Percentiles rank a stretch among this genome's conserved stretches.
Evolutionary conservation across 495 filamentous ascomycete genomes (phyloP).

Genomic region (Hypoxylon cercidicola): DNA sequence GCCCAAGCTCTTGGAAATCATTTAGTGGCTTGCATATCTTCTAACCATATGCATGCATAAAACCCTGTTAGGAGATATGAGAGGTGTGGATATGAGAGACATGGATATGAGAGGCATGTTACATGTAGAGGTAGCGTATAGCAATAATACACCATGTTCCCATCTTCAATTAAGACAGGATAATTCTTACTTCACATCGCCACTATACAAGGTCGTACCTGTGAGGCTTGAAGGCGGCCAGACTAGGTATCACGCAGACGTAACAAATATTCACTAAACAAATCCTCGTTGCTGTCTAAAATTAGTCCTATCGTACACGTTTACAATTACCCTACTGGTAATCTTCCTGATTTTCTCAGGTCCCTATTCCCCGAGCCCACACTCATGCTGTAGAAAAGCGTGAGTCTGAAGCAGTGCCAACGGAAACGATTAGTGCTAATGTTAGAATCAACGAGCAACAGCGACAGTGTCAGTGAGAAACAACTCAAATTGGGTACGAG

Average conservation of each 20-base stretch:
- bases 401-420: constrained; percentile 4
- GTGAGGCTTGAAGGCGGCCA: too few species aligned
- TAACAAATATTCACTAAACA: not conserved
- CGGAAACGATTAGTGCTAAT: constrained; percentile 17
- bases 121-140: too few species aligned
- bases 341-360: not conserved
- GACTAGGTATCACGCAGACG: not conserved
- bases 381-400: not conserved
- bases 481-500: constrained; percentile 12
- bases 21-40: not conserved
- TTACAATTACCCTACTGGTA: constrained; percentile 9
- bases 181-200: too few species aligned
- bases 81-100: too few species aligned
- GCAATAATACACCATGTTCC: too few species aligned
- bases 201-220: too few species aligned
- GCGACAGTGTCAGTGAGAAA: constrained; percentile 12
- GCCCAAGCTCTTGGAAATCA: constrained; percentile 36
- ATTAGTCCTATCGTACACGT: constrained; percentile 44
- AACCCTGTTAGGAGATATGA: too few species aligned
- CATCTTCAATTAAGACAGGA: too few species aligned
- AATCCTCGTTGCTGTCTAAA: constrained; percentile 38
- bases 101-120: too few species aligned
- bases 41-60: not conserved
- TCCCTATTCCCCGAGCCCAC: not conserved
- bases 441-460: constrained; percentile 24